A percentile compares a stretch with the other conserved stretches of the same genome.
Evolutionary conservation across 805 yeast species (phyloP).

Genomic region (Saccharomycopsis sp.): DNA sequence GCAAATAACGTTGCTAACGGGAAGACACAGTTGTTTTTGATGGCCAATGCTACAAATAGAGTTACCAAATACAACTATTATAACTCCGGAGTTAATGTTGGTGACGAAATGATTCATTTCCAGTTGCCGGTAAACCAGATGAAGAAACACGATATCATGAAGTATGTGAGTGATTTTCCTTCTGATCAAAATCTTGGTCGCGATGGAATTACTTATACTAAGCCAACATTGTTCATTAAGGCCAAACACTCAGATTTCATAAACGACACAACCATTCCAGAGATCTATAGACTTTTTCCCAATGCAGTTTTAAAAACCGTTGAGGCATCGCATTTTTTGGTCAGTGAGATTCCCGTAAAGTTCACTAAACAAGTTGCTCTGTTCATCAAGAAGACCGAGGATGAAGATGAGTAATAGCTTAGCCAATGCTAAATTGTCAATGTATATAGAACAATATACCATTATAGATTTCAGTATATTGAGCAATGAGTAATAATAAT

Average conservation of each 20-base stretch:
- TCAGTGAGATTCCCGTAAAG: conserved; percentile 23
- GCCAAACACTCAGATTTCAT: conserved; percentile 40
- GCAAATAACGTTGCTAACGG: conserved; percentile 24
- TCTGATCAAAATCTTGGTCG: conserved; percentile 11
- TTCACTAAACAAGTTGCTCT: conserved; percentile 13
- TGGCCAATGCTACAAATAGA: conserved; percentile 33
- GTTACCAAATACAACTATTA: conserved; percentile 25
- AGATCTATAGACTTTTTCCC: conserved; percentile 25
- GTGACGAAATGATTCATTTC: conserved; percentile 29
- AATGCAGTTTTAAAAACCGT: conserved; percentile 25
- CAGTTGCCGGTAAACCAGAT: conserved; percentile 30
- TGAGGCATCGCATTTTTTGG: conserved; percentile 28
- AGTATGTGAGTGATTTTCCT: conserved; percentile 33
- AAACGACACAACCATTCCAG: conserved; percentile 25
- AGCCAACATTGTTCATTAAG: conserved; percentile 38
- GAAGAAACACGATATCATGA: conserved; percentile 24
- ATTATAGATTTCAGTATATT: too few relatives aligned
- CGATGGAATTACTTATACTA: conserved; percentile 7
- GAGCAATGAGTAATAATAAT: too few relatives aligned
- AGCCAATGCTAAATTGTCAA: too few relatives aligned
- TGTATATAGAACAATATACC: too few relatives aligned
- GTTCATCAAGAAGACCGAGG: conserved; percentile 10
- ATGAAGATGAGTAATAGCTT: not conserved
- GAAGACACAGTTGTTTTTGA: conserved; percentile 32
- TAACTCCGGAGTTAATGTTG: conserved; percentile 25